Evolutionary conservation across 768 basidiomycete species (phyloP).

Genomic region (Mycena vulgaris): DNA sequence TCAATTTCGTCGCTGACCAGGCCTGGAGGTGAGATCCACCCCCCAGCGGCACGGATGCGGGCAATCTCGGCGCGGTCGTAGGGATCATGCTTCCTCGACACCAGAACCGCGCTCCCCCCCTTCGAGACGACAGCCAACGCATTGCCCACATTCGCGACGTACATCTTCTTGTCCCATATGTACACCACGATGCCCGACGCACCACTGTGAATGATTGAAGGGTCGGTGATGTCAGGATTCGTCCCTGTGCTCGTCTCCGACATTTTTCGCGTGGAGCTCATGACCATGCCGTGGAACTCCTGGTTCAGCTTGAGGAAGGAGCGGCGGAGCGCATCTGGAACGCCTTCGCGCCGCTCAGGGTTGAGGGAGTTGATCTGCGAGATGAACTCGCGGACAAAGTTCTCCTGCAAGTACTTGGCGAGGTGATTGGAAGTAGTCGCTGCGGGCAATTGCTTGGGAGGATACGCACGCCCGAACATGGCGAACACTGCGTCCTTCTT

Average conservation of each 20-base stretch:
- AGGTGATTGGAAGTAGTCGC: constrained; percentile 74
- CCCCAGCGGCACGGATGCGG: constrained; percentile 91
- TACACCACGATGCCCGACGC: constrained; percentile 92
- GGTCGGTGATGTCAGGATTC: constrained; percentile 55
- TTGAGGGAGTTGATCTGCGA: constrained; percentile 69
- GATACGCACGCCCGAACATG: constrained; percentile 91
- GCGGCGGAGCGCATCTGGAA: constrained; percentile 85
- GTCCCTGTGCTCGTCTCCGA: constrained; percentile 72
- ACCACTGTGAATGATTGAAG: constrained; percentile 74
- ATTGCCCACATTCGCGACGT: constrained; percentile 92
- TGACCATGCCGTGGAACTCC: constrained; percentile 78
- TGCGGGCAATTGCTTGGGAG: constrained; percentile 56
- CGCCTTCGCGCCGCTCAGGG: constrained; percentile 64
- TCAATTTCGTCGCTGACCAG: constrained; percentile 93
- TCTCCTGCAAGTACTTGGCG: constrained; percentile 88
- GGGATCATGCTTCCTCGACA: constrained; percentile 91
- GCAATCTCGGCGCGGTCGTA: constrained; percentile 88
- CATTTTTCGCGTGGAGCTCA: constrained; percentile 74
- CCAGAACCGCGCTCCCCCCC: constrained; percentile 78
- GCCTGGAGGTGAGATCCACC: constrained; percentile 94
- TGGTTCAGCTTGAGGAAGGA: constrained; percentile 93
- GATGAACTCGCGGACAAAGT: constrained; percentile 77
- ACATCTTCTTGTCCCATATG: constrained; percentile 82
- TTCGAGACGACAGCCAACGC: constrained; percentile 89
- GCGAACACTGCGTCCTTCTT: constrained; percentile 93